Evolutionary conservation across 371 early-diverging fungal genomes (phyloP).

Genomic region (Mortierella sp.): DNA sequence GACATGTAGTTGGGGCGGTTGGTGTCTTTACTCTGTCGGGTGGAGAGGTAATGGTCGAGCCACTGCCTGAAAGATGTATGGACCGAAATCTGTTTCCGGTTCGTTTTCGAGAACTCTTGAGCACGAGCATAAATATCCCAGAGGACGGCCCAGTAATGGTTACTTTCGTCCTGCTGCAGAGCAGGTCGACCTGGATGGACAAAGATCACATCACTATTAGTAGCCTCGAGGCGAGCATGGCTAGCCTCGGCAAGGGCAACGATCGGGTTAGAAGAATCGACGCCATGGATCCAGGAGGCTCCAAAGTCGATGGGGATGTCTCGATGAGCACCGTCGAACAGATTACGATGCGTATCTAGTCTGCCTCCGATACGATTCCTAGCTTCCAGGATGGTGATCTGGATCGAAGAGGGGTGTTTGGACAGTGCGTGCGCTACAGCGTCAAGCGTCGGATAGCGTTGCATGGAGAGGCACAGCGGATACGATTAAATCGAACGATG

Average conservation of each 20-base stretch:
- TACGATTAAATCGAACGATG: background rate
- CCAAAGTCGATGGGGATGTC: conserved; percentile 53
- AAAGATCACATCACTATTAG: conserved; percentile 48
- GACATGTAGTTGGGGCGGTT: conserved; percentile 38
- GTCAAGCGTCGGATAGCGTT: background rate
- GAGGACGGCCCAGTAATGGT: conserved; percentile 52
- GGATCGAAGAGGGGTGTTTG: conserved; percentile 50
- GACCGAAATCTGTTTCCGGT: conserved; percentile 34
- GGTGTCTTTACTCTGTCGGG: conserved; percentile 34
- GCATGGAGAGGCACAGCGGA: background rate
- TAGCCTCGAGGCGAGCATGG: conserved; percentile 36
- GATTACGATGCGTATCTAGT: conserved; percentile 44
- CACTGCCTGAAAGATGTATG: conserved; percentile 40
- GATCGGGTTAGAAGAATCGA: conserved; percentile 45
- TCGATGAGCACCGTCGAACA: conserved; percentile 17
- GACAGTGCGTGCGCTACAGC: conserved; percentile 51
- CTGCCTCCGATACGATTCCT: conserved; percentile 52
- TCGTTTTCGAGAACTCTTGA: conserved; percentile 28
- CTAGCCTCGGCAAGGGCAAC: conserved; percentile 33
- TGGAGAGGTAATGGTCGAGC: conserved; percentile 34
- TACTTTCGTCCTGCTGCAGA: conserved; percentile 30
- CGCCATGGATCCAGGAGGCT: conserved; percentile 55
- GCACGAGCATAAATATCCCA: conserved; percentile 43
- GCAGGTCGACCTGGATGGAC: conserved; percentile 30
- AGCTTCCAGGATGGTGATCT: conserved; percentile 54